Evolutionary conservation across 2,329 filamentous ascomycete species (phyloP).

Genomic region (Aspergillus tanneri): DNA sequence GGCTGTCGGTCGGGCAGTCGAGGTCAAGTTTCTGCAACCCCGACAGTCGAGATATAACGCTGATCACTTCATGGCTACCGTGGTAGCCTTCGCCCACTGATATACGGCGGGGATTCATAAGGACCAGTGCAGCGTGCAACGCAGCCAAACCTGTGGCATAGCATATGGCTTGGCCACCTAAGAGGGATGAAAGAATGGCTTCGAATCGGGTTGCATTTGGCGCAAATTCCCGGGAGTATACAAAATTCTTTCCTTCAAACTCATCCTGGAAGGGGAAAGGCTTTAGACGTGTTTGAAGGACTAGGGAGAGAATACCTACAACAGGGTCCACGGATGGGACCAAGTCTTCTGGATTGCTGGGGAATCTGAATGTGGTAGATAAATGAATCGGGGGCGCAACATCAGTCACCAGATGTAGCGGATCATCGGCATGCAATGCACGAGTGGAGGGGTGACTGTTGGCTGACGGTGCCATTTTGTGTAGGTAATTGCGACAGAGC

Average conservation of each 20-base stretch:
- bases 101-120: slow-evolving; percentile 76
- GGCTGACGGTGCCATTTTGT: slow-evolving; percentile 21
- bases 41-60: slow-evolving; percentile 69
- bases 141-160: slow-evolving; percentile 83
- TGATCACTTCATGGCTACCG: slow-evolving; percentile 86
- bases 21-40: slow-evolving; percentile 73
- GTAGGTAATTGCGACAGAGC: not conserved
- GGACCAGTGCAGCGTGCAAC: slow-evolving; percentile 80
- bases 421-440: slow-evolving; percentile 77
- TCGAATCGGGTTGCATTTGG: slow-evolving; percentile 86
- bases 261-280: slow-evolving; percentile 14
- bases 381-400: slow-evolving; percentile 87
- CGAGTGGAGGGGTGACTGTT: slow-evolving; percentile 50
- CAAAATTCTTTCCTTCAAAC: slow-evolving; percentile 49
- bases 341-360: slow-evolving; percentile 66
- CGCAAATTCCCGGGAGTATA: slow-evolving; percentile 79
- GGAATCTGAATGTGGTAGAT: slow-evolving; percentile 86
- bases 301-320: slow-evolving; percentile 28
- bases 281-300: not conserved
- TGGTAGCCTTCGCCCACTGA: slow-evolving; percentile 86
- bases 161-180: slow-evolving; percentile 64
- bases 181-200: slow-evolving; percentile 71
- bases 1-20: slow-evolving; percentile 62
- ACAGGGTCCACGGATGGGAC: slow-evolving; percentile 51
- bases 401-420: slow-evolving; percentile 69